Conservation (phyloP, 1,284 basidiomycete species). For the Rhodotorula mucilaginosa region DNA sequence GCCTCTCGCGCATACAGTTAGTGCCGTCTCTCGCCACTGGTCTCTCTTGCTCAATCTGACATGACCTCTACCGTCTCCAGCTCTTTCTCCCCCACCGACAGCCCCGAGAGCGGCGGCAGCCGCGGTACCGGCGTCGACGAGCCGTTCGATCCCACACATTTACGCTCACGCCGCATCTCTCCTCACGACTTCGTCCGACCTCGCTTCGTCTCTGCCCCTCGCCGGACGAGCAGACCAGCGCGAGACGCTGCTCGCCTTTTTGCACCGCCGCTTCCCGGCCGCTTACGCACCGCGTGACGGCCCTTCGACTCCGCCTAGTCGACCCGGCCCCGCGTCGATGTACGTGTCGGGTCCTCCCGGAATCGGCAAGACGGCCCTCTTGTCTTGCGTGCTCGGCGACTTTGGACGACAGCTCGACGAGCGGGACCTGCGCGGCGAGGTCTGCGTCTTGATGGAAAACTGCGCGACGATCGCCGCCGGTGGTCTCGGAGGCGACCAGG, state of each 20-base stretch:
- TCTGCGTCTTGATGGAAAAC: slow-evolving; percentile 48
- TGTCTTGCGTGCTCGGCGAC: slow-evolving; percentile 47
- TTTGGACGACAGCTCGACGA: slow-evolving; percentile 27
- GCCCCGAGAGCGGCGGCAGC: neutral
- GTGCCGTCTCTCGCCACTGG: neutral
- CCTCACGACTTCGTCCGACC: slow-evolving; percentile 42
- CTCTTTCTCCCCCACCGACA: neutral
- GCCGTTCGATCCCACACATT: slow-evolving; percentile 41
- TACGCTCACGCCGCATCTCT: slow-evolving; percentile 49
- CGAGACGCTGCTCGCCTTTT: slow-evolving; percentile 45
- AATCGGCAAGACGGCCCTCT: slow-evolving; percentile 52
- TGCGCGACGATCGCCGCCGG: slow-evolving; percentile 48
- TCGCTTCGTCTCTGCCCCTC: slow-evolving; percentile 42
- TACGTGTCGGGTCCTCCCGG: slow-evolving; percentile 53
- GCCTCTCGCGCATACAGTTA: neutral
- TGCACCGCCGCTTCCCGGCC: slow-evolving; percentile 35
- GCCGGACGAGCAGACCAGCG: slow-evolving; percentile 47
- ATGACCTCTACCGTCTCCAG: neutral
- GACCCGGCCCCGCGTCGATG: slow-evolving; percentile 39
- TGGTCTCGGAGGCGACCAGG: slow-evolving; percentile 5
- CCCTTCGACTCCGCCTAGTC: neutral
- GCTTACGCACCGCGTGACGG: slow-evolving; percentile 12
- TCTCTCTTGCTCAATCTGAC: neutral
- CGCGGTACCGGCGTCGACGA: neutral
- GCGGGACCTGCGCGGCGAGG: slow-evolving; percentile 14